Conservation (phyloP, 345 rosid species). For the Trapa bicornis region DNA sequence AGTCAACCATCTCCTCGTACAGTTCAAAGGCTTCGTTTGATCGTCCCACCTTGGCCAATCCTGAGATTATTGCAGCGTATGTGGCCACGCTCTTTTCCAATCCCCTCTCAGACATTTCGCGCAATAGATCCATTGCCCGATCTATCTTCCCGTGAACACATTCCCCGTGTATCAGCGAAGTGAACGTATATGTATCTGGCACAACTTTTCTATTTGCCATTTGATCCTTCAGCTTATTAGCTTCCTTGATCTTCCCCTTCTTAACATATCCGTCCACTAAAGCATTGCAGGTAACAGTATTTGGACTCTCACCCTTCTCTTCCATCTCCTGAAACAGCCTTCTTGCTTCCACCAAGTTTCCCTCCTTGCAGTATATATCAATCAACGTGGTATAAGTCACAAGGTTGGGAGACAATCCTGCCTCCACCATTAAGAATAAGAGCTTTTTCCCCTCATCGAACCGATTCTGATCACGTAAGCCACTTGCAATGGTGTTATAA, state of each 20-base stretch:
- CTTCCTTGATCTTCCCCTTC: constrained; percentile 57
- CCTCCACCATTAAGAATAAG: constrained; percentile 46
- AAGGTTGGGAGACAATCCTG: constrained; percentile 32
- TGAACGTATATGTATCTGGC: constrained; percentile 54
- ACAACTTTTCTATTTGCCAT: constrained; percentile 40
- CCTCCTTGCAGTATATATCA: constrained; percentile 67
- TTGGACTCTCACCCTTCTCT: constrained; percentile 39
- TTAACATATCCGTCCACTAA: constrained; percentile 54
- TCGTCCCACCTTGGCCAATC: constrained; percentile 62
- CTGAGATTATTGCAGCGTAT: constrained; percentile 53
- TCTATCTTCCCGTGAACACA: constrained; percentile 50
- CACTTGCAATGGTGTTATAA: constrained; percentile 51
- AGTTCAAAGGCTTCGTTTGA: constrained; percentile 69
- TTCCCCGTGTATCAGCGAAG: constrained; percentile 71
- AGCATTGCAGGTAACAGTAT: constrained; percentile 45
- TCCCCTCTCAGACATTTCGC: constrained; percentile 41
- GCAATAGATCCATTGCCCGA: constrained; percentile 50
- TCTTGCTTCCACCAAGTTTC: constrained; percentile 64
- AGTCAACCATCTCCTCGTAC: constrained; percentile 53
- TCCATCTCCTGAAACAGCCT: constrained; percentile 53
- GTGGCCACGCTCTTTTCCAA: constrained; percentile 33
- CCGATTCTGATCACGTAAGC: constrained; percentile 39
- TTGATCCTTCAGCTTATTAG: constrained; percentile 39
- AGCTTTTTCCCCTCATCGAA: constrained; percentile 57
- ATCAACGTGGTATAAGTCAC: constrained; percentile 61